Evolutionary conservation across 2,329 filamentous ascomycete genomes (phyloP).

Genomic region (Allantophomopsis cytisporea): DNA sequence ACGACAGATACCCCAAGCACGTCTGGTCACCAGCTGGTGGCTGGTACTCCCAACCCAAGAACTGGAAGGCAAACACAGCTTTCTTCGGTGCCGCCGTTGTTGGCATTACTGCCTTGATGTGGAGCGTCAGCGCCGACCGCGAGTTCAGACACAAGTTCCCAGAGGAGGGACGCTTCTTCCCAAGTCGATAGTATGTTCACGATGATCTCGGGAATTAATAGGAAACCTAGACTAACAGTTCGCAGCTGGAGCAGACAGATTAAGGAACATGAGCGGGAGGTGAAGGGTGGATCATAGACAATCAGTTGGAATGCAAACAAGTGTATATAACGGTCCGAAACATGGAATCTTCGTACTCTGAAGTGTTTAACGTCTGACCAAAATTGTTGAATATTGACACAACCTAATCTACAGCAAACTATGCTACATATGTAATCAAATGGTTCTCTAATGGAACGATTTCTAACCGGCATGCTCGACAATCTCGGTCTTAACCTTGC

Average conservation of each 20-base stretch:
- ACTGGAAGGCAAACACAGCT: slow-evolving; percentile 90
- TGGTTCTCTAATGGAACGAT: not conserved
- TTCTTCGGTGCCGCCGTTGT: slow-evolving; percentile 56
- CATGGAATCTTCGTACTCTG: too few relatives aligned
- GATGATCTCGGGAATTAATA: not conserved
- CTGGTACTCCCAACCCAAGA: slow-evolving; percentile 89
- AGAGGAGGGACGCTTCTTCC: slow-evolving; percentile 64
- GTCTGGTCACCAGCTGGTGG: slow-evolving; percentile 98
- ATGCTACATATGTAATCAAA: not conserved
- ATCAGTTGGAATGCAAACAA: not conserved
- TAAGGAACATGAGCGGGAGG: slow-evolving; percentile 49
- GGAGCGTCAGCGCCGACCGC: slow-evolving; percentile 59
- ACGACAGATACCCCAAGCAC: slow-evolving; percentile 81
- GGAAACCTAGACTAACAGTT: slow-evolving; percentile 14
- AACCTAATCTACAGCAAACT: not conserved
- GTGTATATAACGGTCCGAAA: too few relatives aligned
- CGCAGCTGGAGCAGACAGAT: slow-evolving; percentile 60
- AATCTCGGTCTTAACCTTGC: slow-evolving; percentile 79
- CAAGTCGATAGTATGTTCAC: slow-evolving; percentile 63
- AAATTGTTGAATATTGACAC: too few relatives aligned
- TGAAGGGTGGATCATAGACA: slow-evolving; percentile 20
- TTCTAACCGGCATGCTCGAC: slow-evolving; percentile 77
- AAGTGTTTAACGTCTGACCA: too few relatives aligned
- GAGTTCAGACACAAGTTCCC: slow-evolving; percentile 67
- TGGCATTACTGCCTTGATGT: slow-evolving; percentile 54